These are phyloP conservation scores for Austropuccinia psidii DNA, from an alignment of 1,284 basidiomycete genomes.

Conservation along the genomic window DNA sequence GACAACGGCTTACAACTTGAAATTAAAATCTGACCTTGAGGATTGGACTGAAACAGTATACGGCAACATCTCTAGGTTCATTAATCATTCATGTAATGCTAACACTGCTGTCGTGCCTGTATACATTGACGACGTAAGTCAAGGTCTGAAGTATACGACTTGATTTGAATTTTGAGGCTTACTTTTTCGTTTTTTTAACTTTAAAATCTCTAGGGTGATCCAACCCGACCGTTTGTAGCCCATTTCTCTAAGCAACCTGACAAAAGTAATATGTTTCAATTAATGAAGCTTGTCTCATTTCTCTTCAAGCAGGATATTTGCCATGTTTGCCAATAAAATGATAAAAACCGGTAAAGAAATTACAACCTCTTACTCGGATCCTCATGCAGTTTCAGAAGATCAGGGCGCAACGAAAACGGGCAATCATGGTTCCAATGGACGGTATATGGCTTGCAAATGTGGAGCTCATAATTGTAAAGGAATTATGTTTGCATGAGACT, in stretches of 20 bases:
- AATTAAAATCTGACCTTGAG: background rate
- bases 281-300: background rate
- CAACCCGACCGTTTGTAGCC: slow-evolving; percentile 20
- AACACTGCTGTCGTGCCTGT: slow-evolving; percentile 26
- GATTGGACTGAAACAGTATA: background rate
- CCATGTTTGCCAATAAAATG: slow-evolving; percentile 32
- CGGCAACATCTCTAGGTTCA: slow-evolving; percentile 27
- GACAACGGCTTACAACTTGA: background rate
- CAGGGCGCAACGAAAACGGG: background rate
- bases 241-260: background rate
- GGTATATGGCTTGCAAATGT: slow-evolving; percentile 19
- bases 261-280: background rate
- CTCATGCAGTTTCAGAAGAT: background rate
- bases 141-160: background rate
- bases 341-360: slow-evolving; percentile 21
- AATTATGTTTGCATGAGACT: slow-evolving; percentile 14
- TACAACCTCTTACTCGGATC: slow-evolving; percentile 30
- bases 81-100: slow-evolving; percentile 29
- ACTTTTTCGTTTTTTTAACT: background rate
- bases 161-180: background rate
- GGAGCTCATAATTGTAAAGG: slow-evolving; percentile 10
- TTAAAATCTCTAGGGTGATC: background rate
- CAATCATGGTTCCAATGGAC: background rate
- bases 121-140: slow-evolving; percentile 34
- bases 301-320: slow-evolving; percentile 21